phyloP scores from a whole-genome alignment of 2,329 filamentous ascomycete genomes.

The Fusarium sacchari region DNA sequence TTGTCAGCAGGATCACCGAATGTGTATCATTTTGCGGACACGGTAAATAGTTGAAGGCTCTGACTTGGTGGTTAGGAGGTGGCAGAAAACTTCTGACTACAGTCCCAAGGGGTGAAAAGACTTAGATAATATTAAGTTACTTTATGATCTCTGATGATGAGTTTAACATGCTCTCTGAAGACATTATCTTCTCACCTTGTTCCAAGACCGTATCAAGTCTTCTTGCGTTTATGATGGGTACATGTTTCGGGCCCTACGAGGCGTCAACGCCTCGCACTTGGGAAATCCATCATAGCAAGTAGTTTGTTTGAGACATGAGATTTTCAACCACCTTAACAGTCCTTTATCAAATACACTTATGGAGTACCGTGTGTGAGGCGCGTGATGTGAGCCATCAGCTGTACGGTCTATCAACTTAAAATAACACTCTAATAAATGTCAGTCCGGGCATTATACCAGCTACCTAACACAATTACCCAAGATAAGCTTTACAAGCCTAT shows the following conservation, averaged over 20 bases:
- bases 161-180: neutral
- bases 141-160: neutral
- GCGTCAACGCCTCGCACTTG: neutral
- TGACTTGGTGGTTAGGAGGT: neutral
- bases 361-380: too few relatives aligned
- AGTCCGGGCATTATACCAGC: too few relatives aligned
- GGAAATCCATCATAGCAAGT: neutral
- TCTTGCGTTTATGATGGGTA: neutral
- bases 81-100: neutral
- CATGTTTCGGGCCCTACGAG: neutral
- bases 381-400: too few relatives aligned
- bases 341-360: neutral
- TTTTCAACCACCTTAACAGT: neutral
- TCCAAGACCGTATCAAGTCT: neutral
- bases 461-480: too few relatives aligned
- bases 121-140: neutral
- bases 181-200: neutral
- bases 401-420: too few relatives aligned
- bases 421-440: too few relatives aligned
- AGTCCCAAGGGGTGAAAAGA: neutral
- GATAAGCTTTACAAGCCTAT: too few relatives aligned
- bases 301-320: neutral
- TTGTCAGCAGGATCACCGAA: constrained; percentile 57
- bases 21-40: constrained; percentile 55
- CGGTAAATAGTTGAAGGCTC: neutral